phyloP scores from a whole-genome alignment of 495 filamentous ascomycete species.

The Tuber brumale region DNA sequence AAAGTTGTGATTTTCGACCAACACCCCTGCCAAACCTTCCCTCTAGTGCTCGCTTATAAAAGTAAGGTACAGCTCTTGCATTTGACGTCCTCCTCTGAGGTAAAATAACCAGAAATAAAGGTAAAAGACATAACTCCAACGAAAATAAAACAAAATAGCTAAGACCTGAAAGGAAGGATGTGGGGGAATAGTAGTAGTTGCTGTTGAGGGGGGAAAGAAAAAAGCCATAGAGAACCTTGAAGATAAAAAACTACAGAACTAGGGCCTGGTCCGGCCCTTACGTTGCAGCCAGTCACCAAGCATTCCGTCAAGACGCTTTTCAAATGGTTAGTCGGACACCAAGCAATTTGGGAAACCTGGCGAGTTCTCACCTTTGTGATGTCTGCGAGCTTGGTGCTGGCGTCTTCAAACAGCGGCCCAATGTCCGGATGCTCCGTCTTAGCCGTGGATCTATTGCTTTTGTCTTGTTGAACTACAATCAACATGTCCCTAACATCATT shows the following conservation, averaged over 20 bases:
- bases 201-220: neutral
- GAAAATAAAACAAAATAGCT: neutral
- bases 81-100: neutral
- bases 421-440: constrained; percentile 77
- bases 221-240: neutral
- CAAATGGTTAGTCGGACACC: constrained; percentile 25
- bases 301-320: constrained; percentile 70
- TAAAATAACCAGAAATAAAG: neutral
- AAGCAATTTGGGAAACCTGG: constrained; percentile 17
- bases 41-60: constrained; percentile 31
- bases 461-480: constrained; percentile 86
- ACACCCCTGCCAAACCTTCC: constrained; percentile 7
- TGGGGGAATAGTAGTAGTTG: neutral
- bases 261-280: constrained; percentile 51
- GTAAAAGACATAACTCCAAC: neutral
- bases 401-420: constrained; percentile 70
- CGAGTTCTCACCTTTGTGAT: constrained; percentile 60
- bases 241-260: constrained; percentile 8
- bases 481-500: constrained; percentile 87
- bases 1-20: constrained; percentile 5
- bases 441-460: constrained; percentile 54
- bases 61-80: constrained; percentile 28
- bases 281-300: constrained; percentile 72
- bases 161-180: neutral
- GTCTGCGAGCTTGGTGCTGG: constrained; percentile 71